Evolutionary conservation across 352 stramenopile genomes (phyloP).

Genomic region (Phytophthora constricta): DNA sequence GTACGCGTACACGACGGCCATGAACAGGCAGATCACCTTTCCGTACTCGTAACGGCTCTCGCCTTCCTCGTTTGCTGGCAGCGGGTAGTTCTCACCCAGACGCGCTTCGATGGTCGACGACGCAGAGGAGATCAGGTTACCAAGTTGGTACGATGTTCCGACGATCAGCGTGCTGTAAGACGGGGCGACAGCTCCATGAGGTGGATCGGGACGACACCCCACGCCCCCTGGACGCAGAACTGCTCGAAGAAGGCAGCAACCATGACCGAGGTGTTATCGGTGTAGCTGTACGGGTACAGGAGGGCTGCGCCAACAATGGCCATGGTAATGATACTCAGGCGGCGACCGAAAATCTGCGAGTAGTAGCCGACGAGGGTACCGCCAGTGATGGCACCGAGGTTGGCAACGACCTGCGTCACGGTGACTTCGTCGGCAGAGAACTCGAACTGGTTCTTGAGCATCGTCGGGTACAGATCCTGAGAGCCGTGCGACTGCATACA

Average conservation of each 20-base stretch:
- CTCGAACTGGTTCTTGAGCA: conserved; percentile 53
- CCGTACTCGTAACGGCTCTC: conserved; percentile 50
- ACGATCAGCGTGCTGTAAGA: conserved; percentile 56
- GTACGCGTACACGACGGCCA: conserved; percentile 54
- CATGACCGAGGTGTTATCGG: conserved; percentile 30
- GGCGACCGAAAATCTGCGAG: conserved; percentile 53
- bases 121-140: conserved; percentile 60
- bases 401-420: conserved; percentile 51
- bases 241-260: conserved; percentile 53
- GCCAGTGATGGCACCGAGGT: conserved; percentile 49
- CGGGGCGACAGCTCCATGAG: conserved; percentile 59
- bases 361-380: conserved; percentile 56
- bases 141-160: conserved; percentile 57
- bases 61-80: conserved; percentile 34
- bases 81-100: conserved; percentile 51
- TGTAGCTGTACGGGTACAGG: conserved; percentile 61
- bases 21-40: conserved; percentile 53
- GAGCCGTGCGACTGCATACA: conserved; percentile 45
- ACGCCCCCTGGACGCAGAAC: conserved; percentile 56
- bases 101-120: conserved; percentile 53
- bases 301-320: conserved; percentile 36
- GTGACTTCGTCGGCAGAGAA: conserved; percentile 52
- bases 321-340: conserved; percentile 47
- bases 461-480: conserved; percentile 56
- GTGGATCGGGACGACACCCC: conserved; percentile 62